A percentile compares a stretch with the other conserved stretches of the same genome.
Conservation (phyloP, 345 rosid genomes). For the Camelina neglecta region DNA sequence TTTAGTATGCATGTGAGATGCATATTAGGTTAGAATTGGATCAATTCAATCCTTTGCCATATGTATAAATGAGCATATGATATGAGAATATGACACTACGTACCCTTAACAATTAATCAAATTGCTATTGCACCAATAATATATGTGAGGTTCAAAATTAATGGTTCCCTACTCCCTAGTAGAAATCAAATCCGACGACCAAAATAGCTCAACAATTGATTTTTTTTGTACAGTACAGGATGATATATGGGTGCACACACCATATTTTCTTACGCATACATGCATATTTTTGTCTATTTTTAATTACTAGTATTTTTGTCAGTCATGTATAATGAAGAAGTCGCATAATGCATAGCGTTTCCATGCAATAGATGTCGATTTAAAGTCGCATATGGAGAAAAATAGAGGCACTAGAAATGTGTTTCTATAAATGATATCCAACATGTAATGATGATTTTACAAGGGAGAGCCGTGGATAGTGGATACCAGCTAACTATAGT, state of each 20-base stretch:
- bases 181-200: not conserved
- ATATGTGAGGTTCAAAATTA: not conserved
- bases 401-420: not conserved
- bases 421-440: slow-evolving; percentile 16
- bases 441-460: slow-evolving; percentile 4
- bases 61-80: no score
- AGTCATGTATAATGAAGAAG: not conserved
- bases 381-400: slow-evolving; percentile 14
- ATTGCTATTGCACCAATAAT: not conserved
- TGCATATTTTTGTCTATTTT: not conserved
- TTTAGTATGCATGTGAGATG: slow-evolving; percentile 28
- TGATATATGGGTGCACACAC: not conserved
- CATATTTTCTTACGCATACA: not conserved
- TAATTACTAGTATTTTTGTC: no score
- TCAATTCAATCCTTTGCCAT: no score
- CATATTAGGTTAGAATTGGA: slow-evolving; percentile 23
- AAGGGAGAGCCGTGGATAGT: slow-evolving; percentile 12
- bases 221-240: not conserved
- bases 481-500: slow-evolving; percentile 10
- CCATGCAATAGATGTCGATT: not conserved
- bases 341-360: not conserved
- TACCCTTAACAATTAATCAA: slow-evolving; percentile 5
- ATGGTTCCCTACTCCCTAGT: not conserved
- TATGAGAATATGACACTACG: no score
- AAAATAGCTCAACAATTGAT: not conserved